Percentiles rank a stretch among this genome's conserved stretches.
Evolutionary conservation across 192 early-diverging fungal species (phyloP).

Genomic region (Umbelopsis isabellina): DNA sequence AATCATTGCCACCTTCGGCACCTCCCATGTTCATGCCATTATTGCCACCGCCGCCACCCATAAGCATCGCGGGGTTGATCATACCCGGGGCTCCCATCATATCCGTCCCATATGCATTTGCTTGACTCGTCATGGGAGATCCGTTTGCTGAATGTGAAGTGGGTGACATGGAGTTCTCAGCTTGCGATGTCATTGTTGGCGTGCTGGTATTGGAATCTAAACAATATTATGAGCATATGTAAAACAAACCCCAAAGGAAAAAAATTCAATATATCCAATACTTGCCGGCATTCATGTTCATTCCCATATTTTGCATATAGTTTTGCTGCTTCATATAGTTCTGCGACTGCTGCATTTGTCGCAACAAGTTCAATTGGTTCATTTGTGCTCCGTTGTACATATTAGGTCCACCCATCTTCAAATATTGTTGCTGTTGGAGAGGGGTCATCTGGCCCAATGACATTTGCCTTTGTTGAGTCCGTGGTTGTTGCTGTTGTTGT

Average conservation of each 20-base stretch:
- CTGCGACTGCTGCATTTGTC: constrained; percentile 31
- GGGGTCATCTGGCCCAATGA: constrained; percentile 14
- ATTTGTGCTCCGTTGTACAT: constrained; percentile 19
- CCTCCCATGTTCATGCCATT: constrained; percentile 18
- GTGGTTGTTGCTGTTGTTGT: constrained; percentile 28
- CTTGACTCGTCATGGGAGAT: constrained; percentile 1
- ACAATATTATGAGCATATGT: not conserved
- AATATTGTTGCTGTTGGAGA: constrained; percentile 19
- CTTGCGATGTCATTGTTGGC: not conserved
- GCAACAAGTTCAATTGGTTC: constrained; percentile 25
- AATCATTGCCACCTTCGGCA: constrained; percentile 16
- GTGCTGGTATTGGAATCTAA: constrained; percentile 2
- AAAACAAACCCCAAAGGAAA: not conserved
- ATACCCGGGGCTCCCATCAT: constrained; percentile 30
- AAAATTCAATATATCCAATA: not conserved
- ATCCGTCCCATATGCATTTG: constrained; percentile 20
- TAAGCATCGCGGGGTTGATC: constrained; percentile 33
- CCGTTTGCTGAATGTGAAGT: constrained; percentile 9
- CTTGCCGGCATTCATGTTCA: not conserved
- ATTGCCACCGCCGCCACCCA: constrained; percentile 30
- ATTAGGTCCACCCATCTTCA: constrained; percentile 8
- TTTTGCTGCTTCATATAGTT: constrained; percentile 28
- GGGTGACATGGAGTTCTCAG: constrained; percentile 24
- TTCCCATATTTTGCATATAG: constrained; percentile 27
- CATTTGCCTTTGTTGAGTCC: constrained; percentile 35